Percentiles rank a stretch among this genome's conserved stretches.
phyloP scores from a whole-genome alignment of 768 basidiomycete species.

The Rhizopogon sp. region DNA sequence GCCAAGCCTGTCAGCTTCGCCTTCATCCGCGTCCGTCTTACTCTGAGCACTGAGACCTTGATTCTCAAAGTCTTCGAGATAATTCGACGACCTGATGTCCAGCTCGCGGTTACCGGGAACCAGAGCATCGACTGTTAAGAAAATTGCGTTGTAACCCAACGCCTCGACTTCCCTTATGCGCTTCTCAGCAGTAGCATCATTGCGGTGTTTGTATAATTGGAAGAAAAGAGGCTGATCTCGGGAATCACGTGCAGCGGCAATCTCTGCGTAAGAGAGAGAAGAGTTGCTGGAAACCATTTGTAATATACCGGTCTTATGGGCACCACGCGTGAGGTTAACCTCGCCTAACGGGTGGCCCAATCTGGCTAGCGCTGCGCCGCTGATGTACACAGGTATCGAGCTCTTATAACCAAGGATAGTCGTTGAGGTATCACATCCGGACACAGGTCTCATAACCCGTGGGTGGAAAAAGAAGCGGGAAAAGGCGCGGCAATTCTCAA shows the following conservation, averaged over 20 bases:
- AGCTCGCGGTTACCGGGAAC: slow-evolving; percentile 76
- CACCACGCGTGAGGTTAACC: slow-evolving; percentile 72
- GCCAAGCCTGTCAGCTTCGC: slow-evolving; percentile 41
- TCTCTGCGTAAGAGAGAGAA: slow-evolving; percentile 59
- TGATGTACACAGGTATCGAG: slow-evolving; percentile 78
- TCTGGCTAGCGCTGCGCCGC: slow-evolving; percentile 78
- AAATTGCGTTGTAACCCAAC: slow-evolving; percentile 83
- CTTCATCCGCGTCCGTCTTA: slow-evolving; percentile 24
- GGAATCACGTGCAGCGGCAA: slow-evolving; percentile 49
- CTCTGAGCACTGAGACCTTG: slow-evolving; percentile 21
- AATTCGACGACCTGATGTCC: slow-evolving; percentile 60
- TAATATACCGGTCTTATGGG: slow-evolving; percentile 60
- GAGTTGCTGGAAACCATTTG: slow-evolving; percentile 85
- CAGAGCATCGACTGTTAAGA: slow-evolving; percentile 89
- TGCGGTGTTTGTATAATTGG: slow-evolving; percentile 80
- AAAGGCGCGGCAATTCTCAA: slow-evolving; percentile 78
- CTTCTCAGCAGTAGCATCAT: slow-evolving; percentile 60
- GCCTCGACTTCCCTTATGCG: slow-evolving; percentile 67
- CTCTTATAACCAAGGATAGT: slow-evolving; percentile 67
- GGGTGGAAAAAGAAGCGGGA: slow-evolving; percentile 83
- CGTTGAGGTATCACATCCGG: slow-evolving; percentile 63
- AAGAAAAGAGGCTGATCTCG: slow-evolving; percentile 68
- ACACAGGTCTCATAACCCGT: slow-evolving; percentile 69
- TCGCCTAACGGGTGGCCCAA: slow-evolving; percentile 91
- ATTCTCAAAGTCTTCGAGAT: slow-evolving; percentile 50